These are phyloP conservation scores for Solanum corneliomulleri DNA, from an alignment of 257 asterid species.

Conservation along the genomic window DNA sequence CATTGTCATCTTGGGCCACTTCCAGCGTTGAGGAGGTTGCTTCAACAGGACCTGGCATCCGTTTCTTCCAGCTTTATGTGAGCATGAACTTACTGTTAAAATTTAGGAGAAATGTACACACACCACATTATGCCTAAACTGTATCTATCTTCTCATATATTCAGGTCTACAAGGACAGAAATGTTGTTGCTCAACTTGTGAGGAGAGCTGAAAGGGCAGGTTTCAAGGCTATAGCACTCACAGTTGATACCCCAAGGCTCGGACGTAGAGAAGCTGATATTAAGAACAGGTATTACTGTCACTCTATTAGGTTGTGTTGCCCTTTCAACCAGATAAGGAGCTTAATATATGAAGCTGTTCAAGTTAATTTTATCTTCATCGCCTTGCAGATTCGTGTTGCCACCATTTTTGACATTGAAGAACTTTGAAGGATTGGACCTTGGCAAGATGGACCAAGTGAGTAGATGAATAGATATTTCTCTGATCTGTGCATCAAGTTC, in stretches of 20 bases:
- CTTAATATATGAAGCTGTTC: background rate
- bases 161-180: constrained; percentile 85
- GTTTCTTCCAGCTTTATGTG: constrained; percentile 43
- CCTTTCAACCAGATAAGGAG: background rate
- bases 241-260: constrained; percentile 82
- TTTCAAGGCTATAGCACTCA: constrained; percentile 91
- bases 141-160: background rate
- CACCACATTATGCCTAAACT: background rate
- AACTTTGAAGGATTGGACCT: constrained; percentile 81
- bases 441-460: constrained; percentile 73
- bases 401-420: constrained; percentile 63
- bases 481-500: background rate
- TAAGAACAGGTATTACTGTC: constrained; percentile 49
- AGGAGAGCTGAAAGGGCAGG: constrained; percentile 91
- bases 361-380: background rate
- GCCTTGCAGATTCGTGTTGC: constrained; percentile 26
- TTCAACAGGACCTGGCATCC: constrained; percentile 53
- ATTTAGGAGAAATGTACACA: background rate
- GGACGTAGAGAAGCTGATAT: constrained; percentile 94
- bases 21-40: constrained; percentile 87
- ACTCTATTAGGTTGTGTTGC: background rate
- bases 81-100: background rate
- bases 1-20: constrained; percentile 58
- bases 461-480: constrained; percentile 1
- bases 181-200: constrained; percentile 84